Percentiles rank a stretch among this genome's conserved stretches.
Conservation (phyloP, 176 grass and related monocot species). For the Calamus simplicifolius region DNA sequence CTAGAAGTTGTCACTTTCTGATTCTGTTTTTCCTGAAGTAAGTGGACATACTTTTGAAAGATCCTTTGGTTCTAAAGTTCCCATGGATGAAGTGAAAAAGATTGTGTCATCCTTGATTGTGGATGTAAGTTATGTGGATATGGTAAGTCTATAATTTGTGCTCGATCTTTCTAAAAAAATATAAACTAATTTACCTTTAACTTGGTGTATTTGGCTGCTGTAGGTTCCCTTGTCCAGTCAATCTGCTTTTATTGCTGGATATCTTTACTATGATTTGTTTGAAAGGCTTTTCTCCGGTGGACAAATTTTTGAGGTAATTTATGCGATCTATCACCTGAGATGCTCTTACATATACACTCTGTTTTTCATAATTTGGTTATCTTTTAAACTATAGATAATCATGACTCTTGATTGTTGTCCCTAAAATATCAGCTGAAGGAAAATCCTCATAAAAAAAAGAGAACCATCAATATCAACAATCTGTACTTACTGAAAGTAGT, state of each 20-base stretch:
- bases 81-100: slow-evolving; percentile 42
- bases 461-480: too few species aligned
- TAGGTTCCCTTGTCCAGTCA: slow-evolving; percentile 40
- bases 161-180: neutral
- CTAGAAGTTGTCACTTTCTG: slow-evolving; percentile 40
- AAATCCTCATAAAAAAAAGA: too few species aligned
- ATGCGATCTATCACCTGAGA: neutral
- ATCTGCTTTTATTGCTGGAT: slow-evolving; percentile 54
- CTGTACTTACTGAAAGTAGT: too few species aligned
- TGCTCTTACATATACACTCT: too few species aligned
- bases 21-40: slow-evolving; percentile 32
- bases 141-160: neutral
- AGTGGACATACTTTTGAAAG: slow-evolving; percentile 19
- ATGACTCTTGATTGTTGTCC: too few species aligned
- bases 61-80: slow-evolving; percentile 26
- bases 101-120: slow-evolving; percentile 46
- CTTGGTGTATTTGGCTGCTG: slow-evolving; percentile 24
- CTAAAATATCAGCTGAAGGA: too few species aligned
- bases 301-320: slow-evolving; percentile 52
- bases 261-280: slow-evolving; percentile 75
- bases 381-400: too few species aligned
- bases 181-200: slow-evolving; percentile 1
- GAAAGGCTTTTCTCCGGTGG: slow-evolving; percentile 56
- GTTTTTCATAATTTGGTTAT: too few species aligned
- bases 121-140: slow-evolving; percentile 45